Percentiles rank a stretch among this genome's conserved stretches.
Conservation (phyloP, 2,329 filamentous ascomycete species). For the Chaetomium strumarium region DNA sequence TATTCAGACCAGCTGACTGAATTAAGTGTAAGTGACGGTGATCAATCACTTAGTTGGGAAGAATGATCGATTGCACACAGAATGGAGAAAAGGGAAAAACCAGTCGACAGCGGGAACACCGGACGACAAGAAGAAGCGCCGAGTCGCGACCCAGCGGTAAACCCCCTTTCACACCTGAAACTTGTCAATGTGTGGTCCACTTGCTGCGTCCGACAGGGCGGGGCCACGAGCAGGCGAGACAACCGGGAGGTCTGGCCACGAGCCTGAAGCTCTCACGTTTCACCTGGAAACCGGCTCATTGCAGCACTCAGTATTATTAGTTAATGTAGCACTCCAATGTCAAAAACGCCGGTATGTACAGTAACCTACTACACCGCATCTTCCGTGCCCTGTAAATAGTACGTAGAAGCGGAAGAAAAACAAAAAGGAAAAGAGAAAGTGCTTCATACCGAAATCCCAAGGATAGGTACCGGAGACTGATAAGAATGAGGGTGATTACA, state of each 20-base stretch:
- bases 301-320: too few species aligned
- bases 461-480: too few species aligned
- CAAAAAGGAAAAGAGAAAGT: too few species aligned
- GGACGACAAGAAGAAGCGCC: constrained; percentile 1
- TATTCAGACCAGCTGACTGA: constrained; percentile 15
- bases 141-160: constrained; percentile 8
- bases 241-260: too few species aligned
- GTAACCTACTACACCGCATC: too few species aligned
- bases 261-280: neutral
- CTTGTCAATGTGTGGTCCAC: neutral
- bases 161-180: constrained; percentile 9
- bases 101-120: neutral
- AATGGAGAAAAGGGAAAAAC: constrained; percentile 1
- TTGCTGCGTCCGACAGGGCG: neutral
- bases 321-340: too few species aligned
- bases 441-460: too few species aligned
- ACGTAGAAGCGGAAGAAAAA: too few species aligned
- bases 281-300: neutral
- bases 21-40: neutral
- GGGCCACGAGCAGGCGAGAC: neutral
- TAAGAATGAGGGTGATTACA: too few species aligned
- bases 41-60: neutral
- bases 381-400: too few species aligned
- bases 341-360: too few species aligned
- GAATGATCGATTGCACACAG: neutral